Percentiles rank a stretch among this genome's conserved stretches.
Conservation (phyloP, 2,329 filamentous ascomycete genomes). For the Orbilia javanica region DNA sequence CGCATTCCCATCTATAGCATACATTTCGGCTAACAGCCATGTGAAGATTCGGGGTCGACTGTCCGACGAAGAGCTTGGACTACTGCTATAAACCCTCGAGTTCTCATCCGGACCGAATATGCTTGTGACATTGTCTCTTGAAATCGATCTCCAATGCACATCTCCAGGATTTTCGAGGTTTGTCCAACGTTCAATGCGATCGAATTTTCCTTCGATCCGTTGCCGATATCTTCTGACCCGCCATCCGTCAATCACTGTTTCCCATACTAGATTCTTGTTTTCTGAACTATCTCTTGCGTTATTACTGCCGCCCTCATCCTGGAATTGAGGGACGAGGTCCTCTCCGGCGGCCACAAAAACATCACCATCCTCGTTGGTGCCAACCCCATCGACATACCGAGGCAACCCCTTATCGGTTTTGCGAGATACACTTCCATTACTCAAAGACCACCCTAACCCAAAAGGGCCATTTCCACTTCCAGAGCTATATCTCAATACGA, state of each 20-base stretch:
- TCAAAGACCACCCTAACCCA: constrained; percentile 62
- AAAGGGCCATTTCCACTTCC: constrained; percentile 62
- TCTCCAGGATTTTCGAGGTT: constrained; percentile 4
- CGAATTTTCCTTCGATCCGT: constrained; percentile 57
- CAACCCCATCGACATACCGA: constrained; percentile 40
- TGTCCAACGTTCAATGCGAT: constrained; percentile 61
- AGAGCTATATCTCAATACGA: constrained; percentile 60
- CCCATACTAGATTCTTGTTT: no score
- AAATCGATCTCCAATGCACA: constrained; percentile 59
- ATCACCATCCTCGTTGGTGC: not conserved
- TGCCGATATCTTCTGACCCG: constrained; percentile 50
- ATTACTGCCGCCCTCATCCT: not conserved
- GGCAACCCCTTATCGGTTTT: constrained; percentile 60
- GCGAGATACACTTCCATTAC: constrained; percentile 49
- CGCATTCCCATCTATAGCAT: no score
- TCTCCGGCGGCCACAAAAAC: not conserved
- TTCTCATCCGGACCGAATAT: not conserved
- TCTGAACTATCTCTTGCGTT: no score
- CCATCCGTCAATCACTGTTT: no score
- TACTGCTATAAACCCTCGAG: not conserved
- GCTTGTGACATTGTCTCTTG: constrained; percentile 54
- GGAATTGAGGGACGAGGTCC: not conserved
- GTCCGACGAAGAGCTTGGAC: not conserved
- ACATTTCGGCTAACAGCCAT: no score
- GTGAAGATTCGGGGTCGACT: no score